Evolutionary conservation across 352 stramenopile species (phyloP).

Genomic region (Blastocystis hominis): DNA sequence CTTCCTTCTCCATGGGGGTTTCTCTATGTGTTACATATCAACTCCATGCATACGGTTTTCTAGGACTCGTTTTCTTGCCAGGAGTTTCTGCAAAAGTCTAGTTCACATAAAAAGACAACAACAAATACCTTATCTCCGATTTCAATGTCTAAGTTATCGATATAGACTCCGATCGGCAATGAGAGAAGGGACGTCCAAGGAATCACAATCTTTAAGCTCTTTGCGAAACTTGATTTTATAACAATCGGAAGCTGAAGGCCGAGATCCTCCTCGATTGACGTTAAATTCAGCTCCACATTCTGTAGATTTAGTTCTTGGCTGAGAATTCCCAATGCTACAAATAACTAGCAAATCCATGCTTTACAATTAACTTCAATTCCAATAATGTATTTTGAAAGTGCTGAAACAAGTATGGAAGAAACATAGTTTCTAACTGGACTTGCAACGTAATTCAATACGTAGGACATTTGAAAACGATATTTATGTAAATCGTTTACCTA

Average conservation of each 20-base stretch:
- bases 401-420: conserved; percentile 37
- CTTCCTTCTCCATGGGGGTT: neutral
- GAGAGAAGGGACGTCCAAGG: conserved; percentile 57
- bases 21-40: neutral
- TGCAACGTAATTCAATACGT: conserved; percentile 41
- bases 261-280: conserved; percentile 22
- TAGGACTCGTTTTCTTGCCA: neutral
- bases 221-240: conserved; percentile 49
- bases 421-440: conserved; percentile 50
- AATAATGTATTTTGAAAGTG: conserved; percentile 58
- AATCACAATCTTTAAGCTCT: conserved; percentile 57
- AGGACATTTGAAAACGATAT: conserved; percentile 23
- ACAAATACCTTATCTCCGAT: conserved; percentile 22
- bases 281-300: conserved; percentile 57
- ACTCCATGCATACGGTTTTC: neutral
- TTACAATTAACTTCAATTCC: conserved; percentile 54
- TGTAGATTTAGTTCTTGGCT: conserved; percentile 55
- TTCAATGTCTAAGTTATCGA: conserved; percentile 49
- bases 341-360: neutral
- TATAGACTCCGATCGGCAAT: conserved; percentile 46
- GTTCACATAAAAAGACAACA: neutral
- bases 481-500: neutral
- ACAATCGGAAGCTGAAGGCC: conserved; percentile 18
- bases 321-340: conserved; percentile 43
- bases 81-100: neutral